Evolutionary conservation across 495 filamentous ascomycete genomes (phyloP), one percentile per base, ranked within the genome.

Genomic region (Pseudotulostoma volvatum): DNA sequence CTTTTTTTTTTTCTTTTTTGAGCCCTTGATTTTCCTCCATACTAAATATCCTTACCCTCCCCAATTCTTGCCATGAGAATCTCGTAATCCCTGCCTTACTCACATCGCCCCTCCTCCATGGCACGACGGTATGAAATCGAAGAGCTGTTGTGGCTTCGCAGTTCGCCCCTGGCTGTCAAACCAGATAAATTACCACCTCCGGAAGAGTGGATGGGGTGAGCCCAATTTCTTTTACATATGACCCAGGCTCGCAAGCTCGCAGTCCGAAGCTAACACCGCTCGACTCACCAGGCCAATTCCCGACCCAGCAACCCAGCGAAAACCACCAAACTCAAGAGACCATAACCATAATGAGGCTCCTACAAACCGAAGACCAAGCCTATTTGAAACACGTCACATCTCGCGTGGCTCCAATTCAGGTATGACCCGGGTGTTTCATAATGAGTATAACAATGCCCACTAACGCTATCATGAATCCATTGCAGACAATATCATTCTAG

Each of bases 121-220:
- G 63, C 67, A 47, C 64, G 66, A 53, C 73, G 74, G 63, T 97
- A 97, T 60, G 70, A 77, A 40, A 68, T 72, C 54, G 79, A 87
- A 36, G 75, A 87, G 66, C 73, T 97, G 43, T 63, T 83, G 45
- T 60, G 58, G 52, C 69, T 99, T 45, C 76, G 77, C 54, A 58
- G 77, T 33, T 99, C 90, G 38, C 87, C 86, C 35, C 70, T 94
- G 47, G 84, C 85, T 48, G 60, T 70, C 41, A 93, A 88, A 51
- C 90, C 90, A 23, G 57, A 74, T 34, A 68, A 67, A 36, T 70
- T 99, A 31, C 90, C 90, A 18, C 79, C 86, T 17, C 74, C 81
- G 41, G 86, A 93, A 64, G 86, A 96, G 68, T 99, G 90, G 90
- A 94, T 96, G 84, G 87, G 88, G 85, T 93, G 71, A 53, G 77